These are phyloP conservation scores for Rhododendron kiyosumense DNA, from an alignment of 148 eudicot genomes.

Conservation along the genomic window DNA sequence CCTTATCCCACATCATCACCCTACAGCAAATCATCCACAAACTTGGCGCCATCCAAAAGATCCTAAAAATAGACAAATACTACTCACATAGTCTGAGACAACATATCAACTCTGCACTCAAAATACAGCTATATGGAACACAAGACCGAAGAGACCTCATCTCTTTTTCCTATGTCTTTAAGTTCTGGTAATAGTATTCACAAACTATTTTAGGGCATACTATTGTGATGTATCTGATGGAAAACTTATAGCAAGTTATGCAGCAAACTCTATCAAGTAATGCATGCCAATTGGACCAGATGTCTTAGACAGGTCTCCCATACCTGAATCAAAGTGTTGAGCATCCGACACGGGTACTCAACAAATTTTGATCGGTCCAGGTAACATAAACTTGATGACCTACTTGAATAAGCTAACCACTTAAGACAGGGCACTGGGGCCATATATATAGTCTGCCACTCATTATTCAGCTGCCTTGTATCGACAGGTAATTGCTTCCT, in stretches of 20 bases:
- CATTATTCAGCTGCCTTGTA: not conserved
- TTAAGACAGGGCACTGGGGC: not conserved
- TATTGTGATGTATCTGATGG: not conserved
- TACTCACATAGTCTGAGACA: too few relatives aligned
- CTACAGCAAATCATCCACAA: not conserved
- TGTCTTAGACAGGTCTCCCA: not conserved
- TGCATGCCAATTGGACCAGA: not conserved
- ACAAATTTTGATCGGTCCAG: not conserved
- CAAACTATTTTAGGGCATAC: not conserved
- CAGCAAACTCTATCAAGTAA: not conserved
- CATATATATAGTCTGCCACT: not conserved
- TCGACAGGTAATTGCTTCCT: not conserved
- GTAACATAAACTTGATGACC: not conserved
- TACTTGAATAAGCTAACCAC: not conserved
- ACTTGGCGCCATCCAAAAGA: not conserved
- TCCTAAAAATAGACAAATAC: not conserved
- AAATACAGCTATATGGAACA: not conserved
- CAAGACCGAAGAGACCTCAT: not conserved
- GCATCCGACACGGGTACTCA: not conserved
- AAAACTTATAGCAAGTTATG: not conserved
- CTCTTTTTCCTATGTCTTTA: not conserved
- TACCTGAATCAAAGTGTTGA: not conserved
- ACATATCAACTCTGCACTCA: too few relatives aligned
- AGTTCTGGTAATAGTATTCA: not conserved
- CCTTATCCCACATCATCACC: not conserved